Conservation (phyloP, 768 basidiomycete species). For the Kwoniella bestiolae region DNA sequence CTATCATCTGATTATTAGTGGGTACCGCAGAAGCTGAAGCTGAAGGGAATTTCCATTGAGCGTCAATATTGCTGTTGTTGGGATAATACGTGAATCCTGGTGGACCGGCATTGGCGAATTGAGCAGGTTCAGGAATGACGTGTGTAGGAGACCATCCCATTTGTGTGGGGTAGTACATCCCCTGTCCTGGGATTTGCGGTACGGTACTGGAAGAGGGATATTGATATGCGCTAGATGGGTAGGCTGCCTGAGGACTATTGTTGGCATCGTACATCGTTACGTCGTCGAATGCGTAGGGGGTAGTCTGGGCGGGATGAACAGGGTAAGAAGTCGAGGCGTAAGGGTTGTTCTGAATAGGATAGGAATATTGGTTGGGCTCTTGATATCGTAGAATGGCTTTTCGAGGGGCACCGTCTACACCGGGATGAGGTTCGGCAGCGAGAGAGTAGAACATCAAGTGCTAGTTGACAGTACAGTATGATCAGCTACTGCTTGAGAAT, state of each 20-base stretch:
- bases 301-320: not conserved
- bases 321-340: not conserved
- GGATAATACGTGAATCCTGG: conserved; percentile 46
- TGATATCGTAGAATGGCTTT: conserved; percentile 51
- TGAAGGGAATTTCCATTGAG: not conserved
- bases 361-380: conserved; percentile 23
- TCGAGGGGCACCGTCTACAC: conserved; percentile 48
- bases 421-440: conserved; percentile 46
- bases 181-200: conserved; percentile 1
- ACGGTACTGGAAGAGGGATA: conserved; percentile 1
- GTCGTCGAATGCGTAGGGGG: conserved; percentile 13
- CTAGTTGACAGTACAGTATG: conserved; percentile 18
- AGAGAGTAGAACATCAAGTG: conserved; percentile 49
- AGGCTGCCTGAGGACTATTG: conserved; percentile 11
- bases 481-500: not conserved
- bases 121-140: conserved; percentile 32
- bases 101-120: conserved; percentile 53
- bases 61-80: not conserved
- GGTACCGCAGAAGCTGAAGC: not conserved
- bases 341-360: conserved; percentile 4
- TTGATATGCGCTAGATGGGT: conserved; percentile 14
- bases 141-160: conserved; percentile 18
- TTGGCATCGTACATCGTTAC: conserved; percentile 17
- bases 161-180: not conserved
- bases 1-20: not conserved